Base-by-base conservation (phyloP, 2,329 filamentous ascomycete genomes). In the Fusarium mangiferae region DNA sequence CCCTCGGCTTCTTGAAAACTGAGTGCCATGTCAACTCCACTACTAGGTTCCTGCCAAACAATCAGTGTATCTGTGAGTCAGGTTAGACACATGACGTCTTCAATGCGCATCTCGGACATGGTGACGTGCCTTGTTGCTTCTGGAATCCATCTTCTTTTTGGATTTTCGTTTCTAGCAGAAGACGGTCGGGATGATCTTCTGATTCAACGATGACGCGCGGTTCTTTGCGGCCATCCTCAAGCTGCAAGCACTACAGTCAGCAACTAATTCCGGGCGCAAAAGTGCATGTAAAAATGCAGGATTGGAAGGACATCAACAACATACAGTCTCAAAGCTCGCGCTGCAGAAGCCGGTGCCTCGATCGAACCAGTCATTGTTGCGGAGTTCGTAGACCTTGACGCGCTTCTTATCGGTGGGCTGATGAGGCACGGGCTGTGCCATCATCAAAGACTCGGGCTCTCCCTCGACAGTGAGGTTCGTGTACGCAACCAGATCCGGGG, bases 301-400 rank as follows among this genome's bases (percentile, higher is more conserved):
- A 51, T 48, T 64, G 52, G 44, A 46, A 58, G 63, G 59, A 38
- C 70, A 66, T 70, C n/a, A 60, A 44, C 57, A 82, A 66, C 93
- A 82, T 90, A 96, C 93, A 82, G 91, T 89, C 73, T 92, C 85
- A 74, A 93, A 90, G 74, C 91, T 89, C 54, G 95, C 95, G 68
- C 91, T 94, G 83, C 96, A 98, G 83, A 98, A 98, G 72, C 96
- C 96, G 54, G 96, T 99, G 74, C 96, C 96, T 80, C 96, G 90
- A 85, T 99, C 96, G 82, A 96, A 98, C 96, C 96, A 99, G 90
- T 98, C 96, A 88, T 97, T 98, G 85, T 98, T 95, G 83, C 94
- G 94, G 80, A 99, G 90, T 87, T 98, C 96, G 84, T 99, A 99
- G 82, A 99, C 96, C 88, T 99, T 99, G 84, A 98, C 96, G 88